Evolutionary conservation across 208 protist species (phyloP), one percentile per base, ranked within the genome.

Genomic region (Acanthamoeba divionensis): DNA sequence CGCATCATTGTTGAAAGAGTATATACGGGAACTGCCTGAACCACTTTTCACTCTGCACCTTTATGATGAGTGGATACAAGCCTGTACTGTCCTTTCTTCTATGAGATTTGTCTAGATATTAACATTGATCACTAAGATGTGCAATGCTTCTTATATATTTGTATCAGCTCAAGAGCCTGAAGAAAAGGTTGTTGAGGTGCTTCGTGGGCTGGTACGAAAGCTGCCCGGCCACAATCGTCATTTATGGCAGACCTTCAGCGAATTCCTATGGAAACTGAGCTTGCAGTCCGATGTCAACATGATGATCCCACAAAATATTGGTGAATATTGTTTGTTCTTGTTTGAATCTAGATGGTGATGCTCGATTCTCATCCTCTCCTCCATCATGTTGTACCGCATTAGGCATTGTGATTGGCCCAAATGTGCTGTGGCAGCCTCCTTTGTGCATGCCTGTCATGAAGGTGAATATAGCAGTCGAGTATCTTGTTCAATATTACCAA

Each of bases 381-480:
- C n/a, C n/a, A n/a, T n/a, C n/a, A n/a, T n/a, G n/a, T n/a, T n/a
- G n/a, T n/a, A n/a, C n/a, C n/a, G n/a, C n/a, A n/a, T n/a, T n/a
- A n/a, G 79, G 79, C 79, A 88, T 88, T 47, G 79, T 88, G 36
- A 88, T 88, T 45, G 79, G 79, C 6, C 79, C 79, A 38, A 88
- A 88, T 60, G 79, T 88, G 18, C 33, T 88, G 2, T 88, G 79
- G 79, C 73, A 83, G 73, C 73, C 73, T 24, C 73, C 73, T 1
- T 41, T 83, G 26, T 31, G 38, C 79, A 88, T 88, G 79, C 79
- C 79, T n/a, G 57, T 71, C 24, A 88, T 88, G 79, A 44, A 88
- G 55, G 71, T 88, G 79, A 88, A 88, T 47, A 44, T 71, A 21
- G 79, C 55, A 26, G 79, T 88, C 38, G 47, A 44, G 41, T 45